Conservation (phyloP, 805 yeast genomes). For the Ogataea pilisensis region DNA sequence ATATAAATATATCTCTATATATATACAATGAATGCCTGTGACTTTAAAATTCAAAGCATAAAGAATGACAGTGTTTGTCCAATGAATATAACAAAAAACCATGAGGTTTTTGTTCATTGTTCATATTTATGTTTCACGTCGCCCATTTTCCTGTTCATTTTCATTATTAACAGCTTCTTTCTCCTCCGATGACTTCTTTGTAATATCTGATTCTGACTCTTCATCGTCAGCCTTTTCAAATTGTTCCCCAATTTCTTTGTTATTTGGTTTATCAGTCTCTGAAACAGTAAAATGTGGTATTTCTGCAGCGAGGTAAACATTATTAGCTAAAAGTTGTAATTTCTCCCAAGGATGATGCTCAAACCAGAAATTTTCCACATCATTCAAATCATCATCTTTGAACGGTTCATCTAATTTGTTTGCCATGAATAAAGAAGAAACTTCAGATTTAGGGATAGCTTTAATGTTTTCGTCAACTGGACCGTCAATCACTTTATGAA, state of each 20-base stretch:
- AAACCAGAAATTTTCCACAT: conserved; percentile 14
- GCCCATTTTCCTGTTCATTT: too few relatives aligned
- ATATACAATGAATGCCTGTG: background rate
- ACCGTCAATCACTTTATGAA: conserved; percentile 8
- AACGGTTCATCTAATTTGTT: conserved; percentile 9
- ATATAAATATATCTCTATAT: background rate
- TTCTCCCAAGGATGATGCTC: conserved; percentile 19
- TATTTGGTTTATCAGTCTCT: background rate
- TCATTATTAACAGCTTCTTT: too few relatives aligned
- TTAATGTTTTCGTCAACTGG: conserved; percentile 1
- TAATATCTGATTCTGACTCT: too few relatives aligned
- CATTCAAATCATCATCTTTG: conserved; percentile 5
- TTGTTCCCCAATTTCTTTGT: conserved; percentile 1
- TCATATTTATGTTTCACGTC: too few relatives aligned
- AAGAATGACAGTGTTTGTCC: background rate
- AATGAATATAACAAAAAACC: too few relatives aligned
- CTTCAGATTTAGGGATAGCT: conserved; percentile 3
- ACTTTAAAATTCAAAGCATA: background rate
- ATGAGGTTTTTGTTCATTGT: too few relatives aligned
- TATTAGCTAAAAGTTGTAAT: conserved; percentile 13
- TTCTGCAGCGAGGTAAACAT: conserved; percentile 15
- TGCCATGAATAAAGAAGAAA: conserved; percentile 7
- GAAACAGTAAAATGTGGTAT: conserved; percentile 11
- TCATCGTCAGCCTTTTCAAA: too few relatives aligned
- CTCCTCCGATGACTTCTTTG: too few relatives aligned